Percentiles rank a stretch among this genome's conserved stretches.
These are phyloP conservation scores for Kondoa malvinella DNA, from an alignment of 768 basidiomycete genomes.

Conservation along the genomic window DNA sequence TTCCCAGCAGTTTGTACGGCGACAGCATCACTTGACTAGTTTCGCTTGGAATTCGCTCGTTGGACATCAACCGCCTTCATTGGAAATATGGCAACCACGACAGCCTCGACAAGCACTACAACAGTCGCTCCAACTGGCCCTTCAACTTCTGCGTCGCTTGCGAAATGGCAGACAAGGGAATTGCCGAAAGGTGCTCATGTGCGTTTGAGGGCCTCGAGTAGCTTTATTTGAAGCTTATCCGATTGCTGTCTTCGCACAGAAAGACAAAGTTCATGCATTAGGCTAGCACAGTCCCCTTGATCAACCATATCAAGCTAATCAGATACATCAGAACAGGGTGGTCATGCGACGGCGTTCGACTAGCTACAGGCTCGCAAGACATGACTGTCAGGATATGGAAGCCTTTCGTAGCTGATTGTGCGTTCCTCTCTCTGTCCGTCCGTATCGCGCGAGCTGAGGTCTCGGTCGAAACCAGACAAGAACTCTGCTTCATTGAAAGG, in stretches of 20 bases:
- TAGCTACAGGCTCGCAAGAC: constrained; percentile 6
- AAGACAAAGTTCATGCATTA: constrained; percentile 4
- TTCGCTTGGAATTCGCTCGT: no score
- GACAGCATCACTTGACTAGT: no score
- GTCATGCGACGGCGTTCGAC: constrained; percentile 1
- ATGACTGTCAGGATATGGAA: constrained; percentile 3
- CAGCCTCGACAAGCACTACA: not conserved
- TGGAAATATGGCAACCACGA: not conserved
- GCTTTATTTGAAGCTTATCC: not conserved
- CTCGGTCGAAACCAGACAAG: constrained; percentile 6
- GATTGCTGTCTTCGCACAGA: not conserved
- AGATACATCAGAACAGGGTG: not conserved
- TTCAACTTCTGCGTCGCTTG: not conserved
- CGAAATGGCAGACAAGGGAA: constrained; percentile 6
- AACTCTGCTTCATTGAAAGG: constrained; percentile 1
- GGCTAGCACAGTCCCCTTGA: not conserved
- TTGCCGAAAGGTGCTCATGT: not conserved
- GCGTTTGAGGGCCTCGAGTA: not conserved
- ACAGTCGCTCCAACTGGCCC: not conserved
- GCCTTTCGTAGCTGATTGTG: not conserved
- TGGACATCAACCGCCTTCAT: not conserved
- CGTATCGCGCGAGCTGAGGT: not conserved
- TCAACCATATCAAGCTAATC: not conserved
- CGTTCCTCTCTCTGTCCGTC: not conserved
- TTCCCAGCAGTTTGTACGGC: not conserved